Evolutionary conservation across 2,329 filamentous ascomycete species (phyloP), one percentile per base, ranked within the genome.

Genomic region (Ophiosphaerella narmari): DNA sequence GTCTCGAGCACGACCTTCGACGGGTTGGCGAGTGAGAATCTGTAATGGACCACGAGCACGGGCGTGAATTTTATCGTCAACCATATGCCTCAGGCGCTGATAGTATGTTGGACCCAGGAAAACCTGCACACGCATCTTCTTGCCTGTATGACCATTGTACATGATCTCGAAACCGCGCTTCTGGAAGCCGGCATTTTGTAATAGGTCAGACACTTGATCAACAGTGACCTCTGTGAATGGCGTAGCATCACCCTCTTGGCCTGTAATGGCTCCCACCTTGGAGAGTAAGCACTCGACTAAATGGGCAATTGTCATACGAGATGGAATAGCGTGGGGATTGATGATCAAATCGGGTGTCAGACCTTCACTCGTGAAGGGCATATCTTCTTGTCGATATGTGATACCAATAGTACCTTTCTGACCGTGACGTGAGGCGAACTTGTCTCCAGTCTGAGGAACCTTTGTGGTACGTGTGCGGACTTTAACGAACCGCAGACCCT

Each of bases 21-120:
- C 94, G 14, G 94, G 94, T 75, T 99, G 94, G 50, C 95, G 84
- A 2, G 94, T 99, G 78, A 99, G 85, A 68, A 99, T 99, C 77
- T 99, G 94, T 18, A 96, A 90, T 1, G 94, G 94, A 32, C 95
- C 94, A 72, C 94, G 88, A 12, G 95, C 94, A 76, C 95, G 89
- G n/a, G 94, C 95, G 78, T 99, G 94, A 66, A 99, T 99, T 84
- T 99, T 99, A 82, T 99, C 94, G 74, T 99, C 94, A 63, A 99
- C 95, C 95, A 99, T 99, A 78, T 99, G 95, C 59, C 94, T 88
- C 53, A 99, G 84, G 75, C 95, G 91, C 77, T 99, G 94, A 78
- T 99, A 99, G 80, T 99, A 99, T 1, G 94, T 99, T 1, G 94
- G 94, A 7, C 94, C 94, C 50, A 99, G 85, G 85, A 99, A 99